Base-by-base conservation (phyloP, 2,329 filamentous ascomycete genomes). In the Fusarium sp. region DNA sequence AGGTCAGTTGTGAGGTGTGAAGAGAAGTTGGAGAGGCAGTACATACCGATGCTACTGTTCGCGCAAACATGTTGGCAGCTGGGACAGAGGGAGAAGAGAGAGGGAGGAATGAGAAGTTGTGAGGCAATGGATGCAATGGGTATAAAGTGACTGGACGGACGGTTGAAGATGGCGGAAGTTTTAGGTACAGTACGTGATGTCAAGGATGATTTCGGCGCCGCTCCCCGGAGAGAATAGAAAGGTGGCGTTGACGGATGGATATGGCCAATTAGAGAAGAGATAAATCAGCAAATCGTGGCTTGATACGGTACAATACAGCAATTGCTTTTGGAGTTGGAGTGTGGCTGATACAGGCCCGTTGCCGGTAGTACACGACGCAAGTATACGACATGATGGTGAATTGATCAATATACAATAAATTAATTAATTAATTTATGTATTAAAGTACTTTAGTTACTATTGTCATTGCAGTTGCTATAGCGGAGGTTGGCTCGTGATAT, bases 1-100 rank as follows among this genome's bases (percentile, higher is more conserved):
- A 19, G 8, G 45, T 70, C 43, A 68, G 59, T 33, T 29, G 15
- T 36, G 29, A 25, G 13, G 11, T 6, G 39, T 11, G 2, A 9
- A 17, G 8, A 29, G 42, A 14, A 43, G 13, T 6, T 11, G 10
- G 23, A 37, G 4, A 3, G 25, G 2, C 1, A 21, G 2, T 1
- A 2, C 63, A 27, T 54, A 70, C 68, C 31, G 68, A 71, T 35
- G 59, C 57, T 59, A 67, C 59, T 67, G 67, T 67, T 71, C 67
- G 66, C 29, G 68, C 53, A 56, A 70, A 71, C 68, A 70, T 70
- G 31, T 50, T 70, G 37, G 49, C 10, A 14, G 42, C 17, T 69
- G 39, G 56, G 66, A 43, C 15, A 17, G 49, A 39, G 41, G 36
- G 44, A 7, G 27, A 46, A 52, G 46, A 19, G 19, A 19, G 19